Evolutionary conservation across 108 stramenopile genomes (phyloP).

Genomic region (Parmales sp.): DNA sequence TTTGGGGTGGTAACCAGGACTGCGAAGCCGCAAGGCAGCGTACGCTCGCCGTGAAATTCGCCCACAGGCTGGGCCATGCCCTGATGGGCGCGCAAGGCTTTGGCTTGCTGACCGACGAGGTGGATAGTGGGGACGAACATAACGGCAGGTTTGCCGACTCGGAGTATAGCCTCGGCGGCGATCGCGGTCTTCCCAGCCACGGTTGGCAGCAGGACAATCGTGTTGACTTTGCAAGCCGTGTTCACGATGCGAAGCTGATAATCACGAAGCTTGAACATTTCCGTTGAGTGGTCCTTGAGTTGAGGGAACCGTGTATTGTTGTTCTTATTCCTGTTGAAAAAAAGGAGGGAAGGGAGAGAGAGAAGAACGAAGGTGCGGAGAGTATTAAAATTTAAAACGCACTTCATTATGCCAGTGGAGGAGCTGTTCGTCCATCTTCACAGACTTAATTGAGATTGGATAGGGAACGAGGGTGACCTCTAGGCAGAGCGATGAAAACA

Average conservation of each 20-base stretch:
- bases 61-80: background rate
- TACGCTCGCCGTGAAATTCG: background rate
- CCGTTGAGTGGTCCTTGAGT: background rate
- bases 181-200: constrained; percentile 36
- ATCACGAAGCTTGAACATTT: constrained; percentile 9
- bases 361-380: too few relatives aligned
- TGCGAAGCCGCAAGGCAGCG: background rate
- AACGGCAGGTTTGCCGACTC: constrained; percentile 13
- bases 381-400: too few relatives aligned
- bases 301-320: too few relatives aligned
- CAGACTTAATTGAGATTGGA: too few relatives aligned
- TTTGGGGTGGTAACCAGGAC: constrained; percentile 33
- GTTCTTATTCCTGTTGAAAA: too few relatives aligned
- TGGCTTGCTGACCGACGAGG: constrained; percentile 26
- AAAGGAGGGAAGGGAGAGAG: too few relatives aligned
- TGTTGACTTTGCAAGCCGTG: constrained; percentile 21
- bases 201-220: constrained; percentile 40
- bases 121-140: constrained; percentile 33
- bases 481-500: too few relatives aligned
- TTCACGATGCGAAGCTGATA: constrained; percentile 34
- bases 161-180: constrained; percentile 27
- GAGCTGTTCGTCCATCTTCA: too few relatives aligned
- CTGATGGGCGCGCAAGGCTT: constrained; percentile 22
- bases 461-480: too few relatives aligned
- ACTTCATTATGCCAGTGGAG: too few relatives aligned